A percentile compares a stretch with the other conserved stretches of the same genome.
phyloP scores from a whole-genome alignment of 164 flowering plant genomes.

The Dillenia turbinata region DNA sequence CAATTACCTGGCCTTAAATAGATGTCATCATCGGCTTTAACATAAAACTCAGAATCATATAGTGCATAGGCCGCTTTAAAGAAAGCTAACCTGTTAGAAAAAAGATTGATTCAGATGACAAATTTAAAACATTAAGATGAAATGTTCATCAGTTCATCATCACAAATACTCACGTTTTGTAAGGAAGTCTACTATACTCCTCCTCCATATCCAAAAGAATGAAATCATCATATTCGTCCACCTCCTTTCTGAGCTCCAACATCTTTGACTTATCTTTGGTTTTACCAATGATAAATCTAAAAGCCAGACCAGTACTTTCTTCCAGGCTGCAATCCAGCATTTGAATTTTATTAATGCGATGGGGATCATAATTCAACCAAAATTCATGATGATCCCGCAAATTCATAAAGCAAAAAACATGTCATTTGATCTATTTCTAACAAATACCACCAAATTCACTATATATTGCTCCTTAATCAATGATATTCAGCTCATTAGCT shows the following conservation, averaged over 20 bases:
- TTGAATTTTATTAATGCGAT: neutral
- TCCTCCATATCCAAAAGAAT: conserved; percentile 85
- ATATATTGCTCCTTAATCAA: no score
- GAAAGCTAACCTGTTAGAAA: conserved; percentile 58
- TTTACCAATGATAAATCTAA: conserved; percentile 89
- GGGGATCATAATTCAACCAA: no score
- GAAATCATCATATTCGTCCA: conserved; percentile 82
- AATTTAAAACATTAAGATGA: neutral
- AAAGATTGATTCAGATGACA: neutral
- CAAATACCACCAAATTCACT: no score
- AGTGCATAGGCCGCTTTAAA: conserved; percentile 86
- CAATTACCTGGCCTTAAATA: conserved; percentile 81
- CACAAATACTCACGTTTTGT: conserved; percentile 78
- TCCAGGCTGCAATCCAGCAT: conserved; percentile 64
- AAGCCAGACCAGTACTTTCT: conserved; percentile 90
- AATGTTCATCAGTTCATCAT: conserved; percentile 9
- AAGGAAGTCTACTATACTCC: conserved; percentile 85
- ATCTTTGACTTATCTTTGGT: conserved; percentile 68
- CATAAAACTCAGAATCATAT: conserved; percentile 87
- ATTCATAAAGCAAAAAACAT: no score
- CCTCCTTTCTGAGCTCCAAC: conserved; percentile 74
- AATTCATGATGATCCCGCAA: no score
- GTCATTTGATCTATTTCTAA: no score
- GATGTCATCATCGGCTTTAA: conserved; percentile 95
- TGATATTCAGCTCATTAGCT: no score